phyloP scores from a whole-genome alignment of 441 rosid species.

The California macrophylla region DNA sequence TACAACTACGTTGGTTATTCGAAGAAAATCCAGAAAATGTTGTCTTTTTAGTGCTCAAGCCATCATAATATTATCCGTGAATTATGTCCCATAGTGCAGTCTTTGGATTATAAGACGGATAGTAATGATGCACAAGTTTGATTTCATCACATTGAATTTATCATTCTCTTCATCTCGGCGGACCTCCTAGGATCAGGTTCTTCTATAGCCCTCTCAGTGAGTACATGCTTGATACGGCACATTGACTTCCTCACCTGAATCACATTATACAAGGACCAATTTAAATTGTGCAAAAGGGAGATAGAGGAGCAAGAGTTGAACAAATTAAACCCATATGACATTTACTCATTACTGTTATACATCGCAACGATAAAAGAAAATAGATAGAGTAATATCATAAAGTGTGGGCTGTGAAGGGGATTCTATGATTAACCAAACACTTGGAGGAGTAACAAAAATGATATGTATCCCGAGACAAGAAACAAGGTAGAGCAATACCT shows the following conservation, averaged over 20 bases:
- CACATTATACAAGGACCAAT: not conserved
- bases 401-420: too few species aligned
- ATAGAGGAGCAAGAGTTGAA: too few species aligned
- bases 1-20: too few species aligned
- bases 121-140: not conserved
- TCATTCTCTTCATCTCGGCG: constrained; percentile 87
- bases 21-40: too few species aligned
- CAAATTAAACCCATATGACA: too few species aligned
- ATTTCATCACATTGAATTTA: constrained; percentile 58
- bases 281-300: not conserved
- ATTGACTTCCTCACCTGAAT: constrained; percentile 71
- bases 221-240: constrained; percentile 84
- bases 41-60: not conserved
- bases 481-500: constrained; percentile 32
- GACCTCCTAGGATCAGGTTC: constrained; percentile 77
- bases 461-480: not conserved
- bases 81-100: too few species aligned
- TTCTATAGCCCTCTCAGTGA: constrained; percentile 82
- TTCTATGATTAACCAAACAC: not conserved
- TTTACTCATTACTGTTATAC: too few species aligned
- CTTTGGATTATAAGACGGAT: not conserved
- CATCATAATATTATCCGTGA: too few species aligned
- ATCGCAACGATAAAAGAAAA: too few species aligned
- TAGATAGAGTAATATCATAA: too few species aligned
- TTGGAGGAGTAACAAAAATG: not conserved